Conservation (phyloP, 2,329 filamentous ascomycete species). For the Apiospora rasikravindrae region DNA sequence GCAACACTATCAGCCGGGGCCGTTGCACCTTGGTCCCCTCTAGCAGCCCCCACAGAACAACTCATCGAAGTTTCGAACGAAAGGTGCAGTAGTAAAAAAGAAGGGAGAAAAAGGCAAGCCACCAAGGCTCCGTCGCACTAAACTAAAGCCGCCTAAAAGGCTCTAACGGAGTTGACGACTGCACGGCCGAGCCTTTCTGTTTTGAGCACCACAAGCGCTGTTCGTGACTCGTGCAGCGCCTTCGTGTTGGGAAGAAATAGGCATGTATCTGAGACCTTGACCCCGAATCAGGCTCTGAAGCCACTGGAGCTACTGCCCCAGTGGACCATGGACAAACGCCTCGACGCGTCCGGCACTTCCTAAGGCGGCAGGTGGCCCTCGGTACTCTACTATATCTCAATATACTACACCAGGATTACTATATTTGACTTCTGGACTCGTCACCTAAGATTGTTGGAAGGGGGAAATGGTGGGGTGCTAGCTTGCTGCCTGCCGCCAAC, state of each 20-base stretch:
- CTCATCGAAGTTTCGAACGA: slow-evolving; percentile 44
- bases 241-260: not conserved
- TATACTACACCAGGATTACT: not conserved
- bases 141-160: not conserved
- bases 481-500: not conserved
- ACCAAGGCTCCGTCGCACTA: slow-evolving; percentile 2
- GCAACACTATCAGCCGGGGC: not conserved
- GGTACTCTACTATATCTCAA: slow-evolving; percentile 7
- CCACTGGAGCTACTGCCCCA: not conserved
- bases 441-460: not conserved
- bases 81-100: not conserved
- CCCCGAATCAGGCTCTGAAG: not conserved
- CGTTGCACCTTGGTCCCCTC: slow-evolving; percentile 24
- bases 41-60: slow-evolving; percentile 45
- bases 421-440: slow-evolving; percentile 9
- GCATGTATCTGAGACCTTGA: slow-evolving; percentile 1
- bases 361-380: not conserved
- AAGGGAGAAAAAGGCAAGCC: not conserved
- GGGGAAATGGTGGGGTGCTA: not conserved
- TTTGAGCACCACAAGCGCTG: not conserved
- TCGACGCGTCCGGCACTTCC: slow-evolving; percentile 8
- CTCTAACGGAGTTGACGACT: slow-evolving; percentile 3
- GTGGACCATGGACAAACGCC: not conserved
- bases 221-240: not conserved
- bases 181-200: not conserved